Conservation (phyloP, 331 rosid genomes). For the Acacia pycnantha region DNA sequence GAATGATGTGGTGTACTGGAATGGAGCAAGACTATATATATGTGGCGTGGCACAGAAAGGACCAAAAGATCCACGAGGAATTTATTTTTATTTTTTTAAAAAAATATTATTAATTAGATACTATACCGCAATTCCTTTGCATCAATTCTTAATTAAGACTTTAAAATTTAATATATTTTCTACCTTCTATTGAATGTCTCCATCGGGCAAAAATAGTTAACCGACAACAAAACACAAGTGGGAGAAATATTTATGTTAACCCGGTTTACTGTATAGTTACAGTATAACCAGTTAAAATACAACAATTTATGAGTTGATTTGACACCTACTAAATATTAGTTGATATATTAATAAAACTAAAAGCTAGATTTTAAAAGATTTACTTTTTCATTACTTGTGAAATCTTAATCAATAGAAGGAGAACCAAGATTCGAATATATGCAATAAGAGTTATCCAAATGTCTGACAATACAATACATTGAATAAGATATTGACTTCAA, state of each 20-base stretch:
- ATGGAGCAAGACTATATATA: constrained; percentile 51
- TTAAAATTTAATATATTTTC: background rate
- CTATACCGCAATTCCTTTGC: background rate
- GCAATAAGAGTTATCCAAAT: too few relatives aligned
- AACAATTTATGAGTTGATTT: too few relatives aligned
- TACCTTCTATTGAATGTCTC: background rate
- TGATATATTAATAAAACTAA: too few relatives aligned
- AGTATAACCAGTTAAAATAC: fast-evolving
- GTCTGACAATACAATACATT: too few relatives aligned
- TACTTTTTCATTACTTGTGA: too few relatives aligned
- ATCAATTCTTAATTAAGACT: background rate
- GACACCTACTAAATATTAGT: too few relatives aligned
- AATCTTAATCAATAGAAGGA: too few relatives aligned
- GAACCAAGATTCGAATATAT: too few relatives aligned
- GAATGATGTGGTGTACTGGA: constrained; percentile 42
- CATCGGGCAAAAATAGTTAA: background rate
- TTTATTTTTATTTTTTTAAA: background rate
- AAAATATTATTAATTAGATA: background rate
- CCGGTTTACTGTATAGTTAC: fast-evolving
- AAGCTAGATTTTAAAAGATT: too few relatives aligned
- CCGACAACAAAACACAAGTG: too few relatives aligned
- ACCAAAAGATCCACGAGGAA: constrained; percentile 36
- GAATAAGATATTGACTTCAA: too few relatives aligned
- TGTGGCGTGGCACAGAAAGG: constrained; percentile 39
- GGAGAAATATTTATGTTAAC: too few relatives aligned